phyloP scores from a whole-genome alignment of 2,329 filamentous ascomycete species.

The Trichoderma polysporum region DNA sequence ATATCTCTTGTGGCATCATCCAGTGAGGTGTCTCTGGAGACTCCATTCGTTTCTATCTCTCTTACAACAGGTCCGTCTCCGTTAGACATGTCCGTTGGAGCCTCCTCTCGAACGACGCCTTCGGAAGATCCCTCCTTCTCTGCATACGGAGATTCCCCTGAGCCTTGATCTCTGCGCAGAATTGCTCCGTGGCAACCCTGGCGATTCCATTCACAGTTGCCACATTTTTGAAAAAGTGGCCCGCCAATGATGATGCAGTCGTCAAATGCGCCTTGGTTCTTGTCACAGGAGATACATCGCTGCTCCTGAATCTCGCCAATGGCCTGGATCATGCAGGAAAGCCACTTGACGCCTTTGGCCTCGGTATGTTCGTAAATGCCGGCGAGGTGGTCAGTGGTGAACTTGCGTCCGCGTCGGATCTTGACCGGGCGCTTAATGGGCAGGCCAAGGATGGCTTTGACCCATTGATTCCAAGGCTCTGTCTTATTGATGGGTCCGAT shows the following conservation, averaged over 20 bases:
- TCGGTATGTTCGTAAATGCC: conserved; percentile 45
- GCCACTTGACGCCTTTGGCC: conserved; percentile 45
- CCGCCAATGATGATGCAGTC: conserved; percentile 46
- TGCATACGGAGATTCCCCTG: background rate
- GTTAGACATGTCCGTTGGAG: background rate
- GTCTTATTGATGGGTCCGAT: conserved; percentile 41
- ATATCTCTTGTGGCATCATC: background rate
- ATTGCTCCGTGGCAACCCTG: conserved; percentile 38
- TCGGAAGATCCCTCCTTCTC: background rate
- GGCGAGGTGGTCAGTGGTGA: conserved; percentile 40
- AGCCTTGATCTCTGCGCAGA: background rate
- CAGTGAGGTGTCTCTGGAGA: background rate
- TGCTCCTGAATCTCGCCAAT: conserved; percentile 43
- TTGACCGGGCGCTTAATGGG: conserved; percentile 42
- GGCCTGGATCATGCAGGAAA: conserved; percentile 52
- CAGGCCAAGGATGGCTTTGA: conserved; percentile 38
- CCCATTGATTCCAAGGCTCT: conserved; percentile 42
- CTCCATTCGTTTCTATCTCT: background rate
- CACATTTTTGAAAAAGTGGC: conserved; percentile 46
- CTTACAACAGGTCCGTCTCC: background rate
- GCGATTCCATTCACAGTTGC: conserved; percentile 53
- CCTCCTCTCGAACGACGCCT: background rate
- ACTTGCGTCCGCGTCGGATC: conserved; percentile 44
- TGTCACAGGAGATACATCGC: conserved; percentile 44
- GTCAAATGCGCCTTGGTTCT: conserved; percentile 45